Evolutionary conservation across 371 early-diverging fungal genomes (phyloP).

Genomic region (Mucor saturninus): DNA sequence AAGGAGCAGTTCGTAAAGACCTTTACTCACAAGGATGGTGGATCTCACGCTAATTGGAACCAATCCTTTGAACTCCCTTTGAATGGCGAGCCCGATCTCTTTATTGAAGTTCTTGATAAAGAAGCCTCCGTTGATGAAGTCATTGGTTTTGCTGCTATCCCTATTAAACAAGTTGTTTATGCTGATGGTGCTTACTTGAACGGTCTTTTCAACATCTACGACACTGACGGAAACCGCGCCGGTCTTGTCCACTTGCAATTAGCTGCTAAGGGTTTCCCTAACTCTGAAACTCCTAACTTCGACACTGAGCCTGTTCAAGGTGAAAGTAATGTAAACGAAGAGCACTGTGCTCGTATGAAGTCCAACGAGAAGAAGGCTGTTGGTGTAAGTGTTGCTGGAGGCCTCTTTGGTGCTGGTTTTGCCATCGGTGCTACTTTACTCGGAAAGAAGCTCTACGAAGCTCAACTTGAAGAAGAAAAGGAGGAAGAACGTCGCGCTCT

Average conservation of each 20-base stretch:
- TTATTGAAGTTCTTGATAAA: conserved; percentile 61
- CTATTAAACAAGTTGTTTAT: conserved; percentile 59
- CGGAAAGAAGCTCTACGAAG: conserved; percentile 54
- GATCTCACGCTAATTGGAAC: conserved; percentile 61
- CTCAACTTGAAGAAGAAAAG: conserved; percentile 38
- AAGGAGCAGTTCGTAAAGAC: conserved; percentile 59
- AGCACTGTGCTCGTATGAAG: conserved; percentile 55
- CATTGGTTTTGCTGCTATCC: conserved; percentile 67
- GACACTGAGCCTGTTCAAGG: conserved; percentile 41
- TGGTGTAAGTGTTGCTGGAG: conserved; percentile 53
- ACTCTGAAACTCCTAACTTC: conserved; percentile 34
- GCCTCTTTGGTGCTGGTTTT: conserved; percentile 50
- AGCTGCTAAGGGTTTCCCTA: conserved; percentile 55
- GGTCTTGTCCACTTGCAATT: conserved; percentile 57
- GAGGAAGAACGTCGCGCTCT: conserved; percentile 32
- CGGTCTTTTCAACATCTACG: conserved; percentile 54
- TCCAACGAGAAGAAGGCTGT: conserved; percentile 50
- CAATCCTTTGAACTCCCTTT: conserved; percentile 55
- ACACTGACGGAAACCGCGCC: conserved; percentile 48
- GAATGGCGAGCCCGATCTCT: conserved; percentile 56
- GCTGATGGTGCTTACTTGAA: conserved; percentile 54
- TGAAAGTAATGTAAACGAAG: conserved; percentile 53
- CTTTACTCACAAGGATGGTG: conserved; percentile 60
- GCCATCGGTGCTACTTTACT: conserved; percentile 58
- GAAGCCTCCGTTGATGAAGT: conserved; percentile 52